Evolutionary conservation across 306 rosid species (phyloP), one percentile per base, ranked within the genome.

Genomic region (Cicer yamashitae): DNA sequence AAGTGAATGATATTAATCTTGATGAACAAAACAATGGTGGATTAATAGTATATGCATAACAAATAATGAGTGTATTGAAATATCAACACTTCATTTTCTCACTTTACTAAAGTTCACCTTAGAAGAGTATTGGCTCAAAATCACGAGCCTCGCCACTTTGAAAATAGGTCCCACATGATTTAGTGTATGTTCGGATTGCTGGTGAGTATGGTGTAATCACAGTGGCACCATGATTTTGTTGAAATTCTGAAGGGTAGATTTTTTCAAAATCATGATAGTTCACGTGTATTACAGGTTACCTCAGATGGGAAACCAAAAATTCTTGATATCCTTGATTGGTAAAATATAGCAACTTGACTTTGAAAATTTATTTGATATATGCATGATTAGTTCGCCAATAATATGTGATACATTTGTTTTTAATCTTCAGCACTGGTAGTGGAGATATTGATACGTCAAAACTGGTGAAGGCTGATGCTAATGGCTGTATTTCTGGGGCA

Each of bases 301-400:
- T 89, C 98, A 1, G 96, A 94, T 46, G 98, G 98, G 78, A 91
- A 94, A 87, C 96, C 96, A 34, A 94, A 94, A 80, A 67, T 90
- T 54, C 75, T 94, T 40, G 98, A 94, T 75, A 81, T 94, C 40
- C 82, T 94, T 82, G 97, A 94, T 75, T 94, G 98, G 98, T 94
- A 75, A 53, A 51, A 51, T 66, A 62, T 11, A 15, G 41, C 58
- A 71, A 43, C 70, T 75, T 41, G 64, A 52, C 50, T 10, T 70
- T 77, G 39, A 34, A 44, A 13, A 61, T 18, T 69, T 63, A 41
- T 57, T 40, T 43, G 48, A 56, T 48, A 51, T 37, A 51, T 25
- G 22, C 37, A 47, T 52, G 44, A 12, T 39, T 69, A 20, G 45
- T 70, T 61, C 74, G 37, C 71, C 51, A 60, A 82, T 69, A 79